A percentile compares a stretch with the other conserved stretches of the same genome.
Evolutionary conservation across 208 protist species (phyloP).

Genomic region (Crithidia expoeki): DNA sequence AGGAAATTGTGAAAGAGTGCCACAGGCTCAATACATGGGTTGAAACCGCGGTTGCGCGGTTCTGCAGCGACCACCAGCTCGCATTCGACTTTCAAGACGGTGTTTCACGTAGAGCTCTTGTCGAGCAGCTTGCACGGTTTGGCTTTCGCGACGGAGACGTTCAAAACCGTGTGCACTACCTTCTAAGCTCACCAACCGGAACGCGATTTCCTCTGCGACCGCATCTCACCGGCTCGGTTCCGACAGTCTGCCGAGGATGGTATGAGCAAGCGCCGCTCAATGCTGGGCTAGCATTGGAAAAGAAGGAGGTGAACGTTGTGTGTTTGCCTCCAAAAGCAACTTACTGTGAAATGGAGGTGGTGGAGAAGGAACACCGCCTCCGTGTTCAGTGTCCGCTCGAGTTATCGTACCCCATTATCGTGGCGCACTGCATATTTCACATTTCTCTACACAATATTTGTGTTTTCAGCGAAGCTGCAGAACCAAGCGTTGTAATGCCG

Average conservation of each 20-base stretch:
- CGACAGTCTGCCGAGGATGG: constrained; percentile 79
- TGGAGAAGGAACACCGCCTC: constrained; percentile 32
- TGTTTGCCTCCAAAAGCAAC: constrained; percentile 51
- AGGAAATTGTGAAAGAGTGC: constrained; percentile 34
- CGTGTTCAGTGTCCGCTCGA: constrained; percentile 77
- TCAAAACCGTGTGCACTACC: constrained; percentile 45
- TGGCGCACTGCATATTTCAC: constrained; percentile 72
- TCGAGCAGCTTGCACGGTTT: constrained; percentile 53
- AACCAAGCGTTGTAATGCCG: constrained; percentile 40
- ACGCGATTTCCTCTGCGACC: constrained; percentile 29
- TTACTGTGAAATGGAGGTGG: constrained; percentile 62
- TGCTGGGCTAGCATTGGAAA: constrained; percentile 37
- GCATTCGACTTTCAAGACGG: constrained; percentile 34
- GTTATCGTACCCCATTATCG: constrained; percentile 76
- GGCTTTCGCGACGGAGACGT: constrained; percentile 36
- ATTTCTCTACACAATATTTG: constrained; percentile 80
- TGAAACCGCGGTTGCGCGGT: constrained; percentile 32
- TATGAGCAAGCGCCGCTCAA: constrained; percentile 65
- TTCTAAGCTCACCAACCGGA: constrained; percentile 53
- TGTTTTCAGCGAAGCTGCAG: constrained; percentile 65
- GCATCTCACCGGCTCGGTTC: constrained; percentile 16
- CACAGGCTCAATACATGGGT: constrained; percentile 60
- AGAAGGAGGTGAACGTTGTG: constrained; percentile 55
- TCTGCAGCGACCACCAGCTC: constrained; percentile 53
- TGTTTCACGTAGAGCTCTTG: constrained; percentile 27